These are phyloP conservation scores for Penicillium bovifimosum DNA, from an alignment of 495 filamentous ascomycete species.

Conservation along the genomic window DNA sequence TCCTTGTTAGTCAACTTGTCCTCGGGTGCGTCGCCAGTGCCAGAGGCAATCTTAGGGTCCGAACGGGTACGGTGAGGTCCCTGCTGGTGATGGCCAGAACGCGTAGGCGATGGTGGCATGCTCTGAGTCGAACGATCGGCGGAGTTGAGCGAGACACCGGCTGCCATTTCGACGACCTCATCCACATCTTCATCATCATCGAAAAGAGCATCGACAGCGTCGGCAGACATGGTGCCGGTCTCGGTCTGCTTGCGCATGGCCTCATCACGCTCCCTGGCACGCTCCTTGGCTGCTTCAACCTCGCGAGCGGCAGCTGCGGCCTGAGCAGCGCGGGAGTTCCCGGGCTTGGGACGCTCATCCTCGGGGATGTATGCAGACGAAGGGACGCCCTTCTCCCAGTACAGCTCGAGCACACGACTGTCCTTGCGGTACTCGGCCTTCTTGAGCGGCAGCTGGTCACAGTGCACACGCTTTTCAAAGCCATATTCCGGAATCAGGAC, in stretches of 20 bases:
- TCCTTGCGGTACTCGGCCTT: conserved; percentile 98
- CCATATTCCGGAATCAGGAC: conserved; percentile 97
- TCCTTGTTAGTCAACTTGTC: conserved; percentile 85
- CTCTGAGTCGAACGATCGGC: conserved; percentile 88
- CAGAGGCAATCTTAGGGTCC: conserved; percentile 81
- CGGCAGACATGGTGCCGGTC: conserved; percentile 81
- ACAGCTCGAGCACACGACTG: conserved; percentile 85
- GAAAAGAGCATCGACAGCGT: conserved; percentile 88
- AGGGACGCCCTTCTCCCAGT: conserved; percentile 99
- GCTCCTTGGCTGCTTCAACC: conserved; percentile 72
- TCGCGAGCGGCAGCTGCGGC: conserved; percentile 71
- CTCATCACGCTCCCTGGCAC: conserved; percentile 77
- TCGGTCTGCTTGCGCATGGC: conserved; percentile 85
- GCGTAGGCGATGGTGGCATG: conserved; percentile 87
- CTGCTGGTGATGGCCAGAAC: conserved; percentile 63
- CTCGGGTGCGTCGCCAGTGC: conserved; percentile 63
- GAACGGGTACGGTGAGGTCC: conserved; percentile 83
- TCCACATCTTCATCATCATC: conserved; percentile 85
- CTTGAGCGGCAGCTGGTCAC: conserved; percentile 94
- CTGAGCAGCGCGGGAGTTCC: conserved; percentile 53
- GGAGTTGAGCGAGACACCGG: conserved; percentile 72
- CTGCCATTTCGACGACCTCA: conserved; percentile 78
- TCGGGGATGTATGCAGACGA: conserved; percentile 95
- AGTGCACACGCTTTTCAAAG: conserved; percentile 98
- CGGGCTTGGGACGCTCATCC: conserved; percentile 85